phyloP scores from a whole-genome alignment of 805 yeast species.

The Kodamaea neixiangensis region DNA sequence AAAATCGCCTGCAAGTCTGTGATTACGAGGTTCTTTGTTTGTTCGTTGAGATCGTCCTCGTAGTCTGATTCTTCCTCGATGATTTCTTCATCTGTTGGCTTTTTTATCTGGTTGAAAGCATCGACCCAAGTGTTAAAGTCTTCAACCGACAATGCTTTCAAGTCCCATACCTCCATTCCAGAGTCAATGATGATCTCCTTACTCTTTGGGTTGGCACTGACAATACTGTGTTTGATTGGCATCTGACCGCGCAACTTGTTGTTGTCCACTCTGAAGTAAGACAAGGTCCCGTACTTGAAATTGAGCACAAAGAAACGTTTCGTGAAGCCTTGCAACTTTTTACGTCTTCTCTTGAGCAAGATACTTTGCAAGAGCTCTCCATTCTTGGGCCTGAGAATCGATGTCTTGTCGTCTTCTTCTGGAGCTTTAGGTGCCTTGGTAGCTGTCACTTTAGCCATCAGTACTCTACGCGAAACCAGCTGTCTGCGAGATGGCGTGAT shows the following conservation, averaged over 20 bases:
- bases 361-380: slow-evolving; percentile 79
- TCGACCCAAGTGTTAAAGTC: slow-evolving; percentile 84
- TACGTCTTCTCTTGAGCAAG: slow-evolving; percentile 74
- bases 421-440: slow-evolving; percentile 6
- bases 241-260: slow-evolving; percentile 85
- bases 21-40: slow-evolving; percentile 3
- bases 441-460: slow-evolving; percentile 13
- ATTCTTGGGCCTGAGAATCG: slow-evolving; percentile 46
- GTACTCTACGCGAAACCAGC: slow-evolving; percentile 3
- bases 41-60: slow-evolving; percentile 9
- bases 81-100: slow-evolving; percentile 13
- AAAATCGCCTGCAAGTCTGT: slow-evolving; percentile 8
- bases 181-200: slow-evolving; percentile 82
- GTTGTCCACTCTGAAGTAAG: slow-evolving; percentile 76
- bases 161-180: slow-evolving; percentile 92
- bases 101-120: slow-evolving; percentile 64
- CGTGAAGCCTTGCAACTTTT: slow-evolving; percentile 82
- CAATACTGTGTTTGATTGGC: slow-evolving; percentile 80
- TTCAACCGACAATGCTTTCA: slow-evolving; percentile 63
- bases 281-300: slow-evolving; percentile 76
- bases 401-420: slow-evolving; percentile 11
- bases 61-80: slow-evolving; percentile 12
- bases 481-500: slow-evolving; percentile 4
- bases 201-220: slow-evolving; percentile 71
- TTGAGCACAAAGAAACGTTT: slow-evolving; percentile 84